These are phyloP conservation scores for Knoxia roxburghii DNA, from an alignment of 257 asterid species.

Conservation along the genomic window DNA sequence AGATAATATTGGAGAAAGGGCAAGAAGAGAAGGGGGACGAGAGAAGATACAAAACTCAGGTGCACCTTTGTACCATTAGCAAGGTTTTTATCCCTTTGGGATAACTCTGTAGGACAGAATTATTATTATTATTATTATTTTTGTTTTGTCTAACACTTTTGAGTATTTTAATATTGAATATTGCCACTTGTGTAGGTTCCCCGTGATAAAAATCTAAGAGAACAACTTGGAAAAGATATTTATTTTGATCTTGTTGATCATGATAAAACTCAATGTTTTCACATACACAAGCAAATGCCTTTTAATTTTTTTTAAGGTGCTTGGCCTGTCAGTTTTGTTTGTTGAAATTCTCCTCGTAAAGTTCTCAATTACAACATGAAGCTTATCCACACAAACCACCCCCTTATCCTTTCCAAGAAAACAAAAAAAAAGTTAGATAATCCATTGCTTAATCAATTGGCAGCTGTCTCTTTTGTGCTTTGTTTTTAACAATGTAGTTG, in stretches of 20 bases:
- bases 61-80: constrained; percentile 89
- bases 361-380: no score
- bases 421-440: not conserved
- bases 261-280: constrained; percentile 86
- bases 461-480: not conserved
- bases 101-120: not conserved
- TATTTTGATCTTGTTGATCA: constrained; percentile 96
- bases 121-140: not conserved
- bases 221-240: constrained; percentile 88
- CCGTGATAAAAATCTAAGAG: no score
- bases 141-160: constrained; percentile 12
- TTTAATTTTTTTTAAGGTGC: no score
- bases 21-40: constrained; percentile 96
- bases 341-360: not conserved
- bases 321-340: not conserved
- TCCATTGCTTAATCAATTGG: not conserved
- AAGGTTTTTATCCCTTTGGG: constrained; percentile 50
- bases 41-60: constrained; percentile 88
- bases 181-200: constrained; percentile 60
- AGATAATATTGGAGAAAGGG: constrained; percentile 92
- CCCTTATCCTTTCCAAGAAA: no score
- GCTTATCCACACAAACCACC: no score
- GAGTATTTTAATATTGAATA: not conserved
- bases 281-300: constrained; percentile 84
- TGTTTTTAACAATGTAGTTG: not conserved